Conservation (phyloP, 768 basidiomycete species). For the Mycena rosella region DNA sequence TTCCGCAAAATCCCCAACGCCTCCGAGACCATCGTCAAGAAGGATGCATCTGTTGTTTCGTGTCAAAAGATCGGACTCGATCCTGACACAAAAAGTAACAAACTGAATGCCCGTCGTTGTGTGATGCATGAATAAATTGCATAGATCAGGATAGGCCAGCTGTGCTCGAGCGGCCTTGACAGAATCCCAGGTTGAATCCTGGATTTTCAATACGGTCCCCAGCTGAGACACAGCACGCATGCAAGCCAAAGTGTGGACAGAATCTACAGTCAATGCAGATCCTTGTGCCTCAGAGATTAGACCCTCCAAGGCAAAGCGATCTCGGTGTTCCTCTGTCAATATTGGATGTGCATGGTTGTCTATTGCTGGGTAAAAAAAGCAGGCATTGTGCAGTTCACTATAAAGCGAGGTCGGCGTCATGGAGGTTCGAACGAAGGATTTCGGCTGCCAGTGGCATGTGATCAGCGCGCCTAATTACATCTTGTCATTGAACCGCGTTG, state of each 20-base stretch:
- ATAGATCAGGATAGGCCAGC: constrained; percentile 69
- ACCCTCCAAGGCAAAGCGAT: constrained; percentile 69
- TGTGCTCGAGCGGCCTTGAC: constrained; percentile 61
- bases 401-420: too few relatives aligned
- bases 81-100: not conserved
- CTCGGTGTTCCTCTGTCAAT: constrained; percentile 60
- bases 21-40: constrained; percentile 79
- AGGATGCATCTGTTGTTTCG: constrained; percentile 58
- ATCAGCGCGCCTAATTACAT: too few relatives aligned
- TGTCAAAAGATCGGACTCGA: not conserved
- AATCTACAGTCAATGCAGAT: constrained; percentile 62
- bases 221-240: constrained; percentile 70
- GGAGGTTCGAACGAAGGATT: too few relatives aligned
- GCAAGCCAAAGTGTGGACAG: constrained; percentile 69
- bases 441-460: too few relatives aligned
- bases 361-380: constrained; percentile 27
- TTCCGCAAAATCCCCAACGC: constrained; percentile 60
- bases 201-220: constrained; percentile 59
- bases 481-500: too few relatives aligned
- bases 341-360: constrained; percentile 88
- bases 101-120: constrained; percentile 64
- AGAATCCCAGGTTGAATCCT: constrained; percentile 66
- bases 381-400: constrained; percentile 10
- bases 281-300: constrained; percentile 72
- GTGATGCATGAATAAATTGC: constrained; percentile 63